Conservation (phyloP, 2,329 filamentous ascomycete genomes). For the Penicillium sp. region DNA sequence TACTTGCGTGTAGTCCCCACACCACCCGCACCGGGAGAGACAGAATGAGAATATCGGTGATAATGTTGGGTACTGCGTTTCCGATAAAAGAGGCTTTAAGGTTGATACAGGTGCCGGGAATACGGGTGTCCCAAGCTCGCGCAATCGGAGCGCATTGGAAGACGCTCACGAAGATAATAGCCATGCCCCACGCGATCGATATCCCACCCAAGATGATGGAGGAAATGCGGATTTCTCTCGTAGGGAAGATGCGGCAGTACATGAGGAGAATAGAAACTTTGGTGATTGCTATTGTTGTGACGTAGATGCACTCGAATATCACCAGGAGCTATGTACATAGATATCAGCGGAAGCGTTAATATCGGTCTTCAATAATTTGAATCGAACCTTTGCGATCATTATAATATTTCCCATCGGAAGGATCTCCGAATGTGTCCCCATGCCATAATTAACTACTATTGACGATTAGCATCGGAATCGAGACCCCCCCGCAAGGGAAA, state of each 20-base stretch:
- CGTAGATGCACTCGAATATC: conserved; percentile 40
- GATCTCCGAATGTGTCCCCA: conserved; percentile 11
- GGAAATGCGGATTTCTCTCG: conserved; percentile 46
- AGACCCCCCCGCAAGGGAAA: too few relatives aligned
- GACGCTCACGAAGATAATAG: conserved; percentile 52
- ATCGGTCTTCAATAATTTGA: background rate
- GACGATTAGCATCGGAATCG: background rate
- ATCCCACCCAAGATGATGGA: conserved; percentile 46
- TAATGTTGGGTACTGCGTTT: conserved; percentile 47
- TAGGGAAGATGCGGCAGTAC: conserved; percentile 55
- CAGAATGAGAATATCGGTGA: conserved; percentile 28
- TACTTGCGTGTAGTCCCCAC: conserved; percentile 27
- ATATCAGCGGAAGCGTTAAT: background rate
- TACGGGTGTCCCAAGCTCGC: conserved; percentile 50
- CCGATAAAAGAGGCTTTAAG: conserved; percentile 53
- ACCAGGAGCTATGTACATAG: conserved; percentile 43
- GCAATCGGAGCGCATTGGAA: conserved; percentile 55
- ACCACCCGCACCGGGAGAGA: conserved; percentile 27
- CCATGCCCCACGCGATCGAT: conserved; percentile 50
- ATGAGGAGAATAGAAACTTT: conserved; percentile 54
- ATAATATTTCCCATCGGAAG: conserved; percentile 2
- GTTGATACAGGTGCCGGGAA: conserved; percentile 52
- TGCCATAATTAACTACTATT: conserved; percentile 14
- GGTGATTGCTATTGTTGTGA: conserved; percentile 51
- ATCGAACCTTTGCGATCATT: conserved; percentile 13